Percentiles rank a stretch among this genome's conserved stretches.
Conservation (phyloP, 179 eudicot species). For the Dionaea muscipula region DNA sequence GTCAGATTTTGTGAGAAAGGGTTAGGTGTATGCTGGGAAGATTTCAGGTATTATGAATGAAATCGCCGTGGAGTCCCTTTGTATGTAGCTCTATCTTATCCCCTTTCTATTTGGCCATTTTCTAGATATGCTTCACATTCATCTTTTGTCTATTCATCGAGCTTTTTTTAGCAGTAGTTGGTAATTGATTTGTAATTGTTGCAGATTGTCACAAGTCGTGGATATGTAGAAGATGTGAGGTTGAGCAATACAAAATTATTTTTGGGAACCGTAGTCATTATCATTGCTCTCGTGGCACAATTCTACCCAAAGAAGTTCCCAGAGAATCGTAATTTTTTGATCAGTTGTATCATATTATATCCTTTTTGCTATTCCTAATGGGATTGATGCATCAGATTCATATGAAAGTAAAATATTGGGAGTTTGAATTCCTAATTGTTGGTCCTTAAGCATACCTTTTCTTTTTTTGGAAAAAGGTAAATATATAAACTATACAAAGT, state of each 20-base stretch:
- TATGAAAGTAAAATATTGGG: not conserved
- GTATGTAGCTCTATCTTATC: too few species aligned
- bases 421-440: not conserved
- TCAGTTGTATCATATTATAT: slow-evolving; percentile 71
- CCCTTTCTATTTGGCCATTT: too few species aligned
- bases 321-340: slow-evolving; percentile 50
- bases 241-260: slow-evolving; percentile 67
- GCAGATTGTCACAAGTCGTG: slow-evolving; percentile 64
- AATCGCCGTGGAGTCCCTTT: too few species aligned
- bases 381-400: not conserved
- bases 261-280: slow-evolving; percentile 57
- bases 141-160: not conserved
- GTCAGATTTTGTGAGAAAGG: too few species aligned
- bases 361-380: slow-evolving; percentile 28
- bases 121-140: too few species aligned
- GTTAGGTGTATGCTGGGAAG: too few species aligned
- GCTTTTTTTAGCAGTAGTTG: not conserved
- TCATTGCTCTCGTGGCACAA: slow-evolving; percentile 78
- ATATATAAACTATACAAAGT: too few species aligned
- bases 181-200: not conserved
- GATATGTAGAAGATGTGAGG: slow-evolving; percentile 86
- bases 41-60: too few species aligned
- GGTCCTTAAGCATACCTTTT: too few species aligned
- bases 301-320: slow-evolving; percentile 89
- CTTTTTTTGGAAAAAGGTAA: too few species aligned